Evolutionary conservation across 202 grass and related monocot genomes (phyloP), one percentile per base, ranked within the genome.

Genomic region (Schoenoplectus tabernaemontani): DNA sequence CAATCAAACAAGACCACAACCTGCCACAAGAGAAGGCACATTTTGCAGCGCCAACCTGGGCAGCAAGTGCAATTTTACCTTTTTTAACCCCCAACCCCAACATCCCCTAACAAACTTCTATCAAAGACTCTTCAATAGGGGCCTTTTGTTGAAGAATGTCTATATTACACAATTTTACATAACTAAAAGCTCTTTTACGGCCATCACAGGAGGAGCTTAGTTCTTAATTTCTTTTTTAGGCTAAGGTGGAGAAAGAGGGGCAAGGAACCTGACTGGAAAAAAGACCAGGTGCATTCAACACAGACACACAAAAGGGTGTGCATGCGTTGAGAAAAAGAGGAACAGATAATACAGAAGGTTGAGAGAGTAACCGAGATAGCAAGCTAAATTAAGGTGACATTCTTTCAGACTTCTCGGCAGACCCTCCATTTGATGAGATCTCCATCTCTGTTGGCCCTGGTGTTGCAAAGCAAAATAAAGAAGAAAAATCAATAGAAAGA

Each of bases 1-100:
- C 70, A 74, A 69, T 36, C 39, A 80, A 86, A 76, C 58, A 53
- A 87, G 77, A 86, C 81, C 75, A 80, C 81, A 64, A 92, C 91
- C 91, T 98, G 90, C 91, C 96, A 91, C 91, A 84, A 98, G 91
- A 90, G 91, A 90, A 95, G 95, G 92, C 87, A 60, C 86, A 78
- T 90, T 94, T 95, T 92, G 81, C 78, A 87, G 86, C 84, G 86
- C 96, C 91, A 84, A 95, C 96, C 91, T 94, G 90, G 96, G 96
- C 88, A 98, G 88, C 86, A 84, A 85, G 85, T 76, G 81, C 81
- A 84, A 85, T 80, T 82, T 79, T 87, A 86, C 81, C 80, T 82
- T 50, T 75, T 75, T 75, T 37, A 76, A 66, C 76, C 83, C 65
- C 80, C 83, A 76, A 73, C 82, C 84, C 73, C 38, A 87, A 81